Conservation (phyloP, 2,329 filamentous ascomycete species). For the Tolypocladium endophyticum region DNA sequence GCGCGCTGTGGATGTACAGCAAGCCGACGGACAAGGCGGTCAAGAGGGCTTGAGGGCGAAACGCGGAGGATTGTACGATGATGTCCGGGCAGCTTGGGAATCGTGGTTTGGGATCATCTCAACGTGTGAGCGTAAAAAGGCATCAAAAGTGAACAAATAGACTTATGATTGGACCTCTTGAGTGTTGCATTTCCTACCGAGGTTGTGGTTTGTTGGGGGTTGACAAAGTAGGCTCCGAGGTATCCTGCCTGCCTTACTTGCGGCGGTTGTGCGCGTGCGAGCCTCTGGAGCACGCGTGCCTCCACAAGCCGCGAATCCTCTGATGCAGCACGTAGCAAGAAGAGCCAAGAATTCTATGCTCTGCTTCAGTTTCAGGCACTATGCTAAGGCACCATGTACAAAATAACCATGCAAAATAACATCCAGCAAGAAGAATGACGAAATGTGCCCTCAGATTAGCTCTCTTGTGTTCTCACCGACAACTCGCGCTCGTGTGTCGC, state of each 20-base stretch:
- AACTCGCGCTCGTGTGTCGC: constrained; percentile 26
- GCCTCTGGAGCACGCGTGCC: too few species aligned
- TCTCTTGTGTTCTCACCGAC: constrained; percentile 44
- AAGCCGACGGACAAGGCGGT: constrained; percentile 28
- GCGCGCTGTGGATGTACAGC: constrained; percentile 75
- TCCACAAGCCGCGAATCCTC: too few species aligned
- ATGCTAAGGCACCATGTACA: too few species aligned
- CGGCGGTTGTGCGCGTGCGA: too few species aligned
- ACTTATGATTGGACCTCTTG: neutral
- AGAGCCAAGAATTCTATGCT: too few species aligned
- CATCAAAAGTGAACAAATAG: neutral
- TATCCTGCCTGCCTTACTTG: too few species aligned
- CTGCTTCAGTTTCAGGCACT: neutral
- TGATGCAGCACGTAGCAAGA: neutral
- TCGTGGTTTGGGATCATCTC: neutral
- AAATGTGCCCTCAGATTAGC: constrained; percentile 42
- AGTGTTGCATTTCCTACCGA: neutral
- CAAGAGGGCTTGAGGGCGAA: constrained; percentile 16
- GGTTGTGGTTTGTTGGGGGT: too few species aligned
- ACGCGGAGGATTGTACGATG: neutral
- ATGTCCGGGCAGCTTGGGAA: neutral
- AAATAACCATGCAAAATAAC: neutral
- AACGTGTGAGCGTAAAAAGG: neutral
- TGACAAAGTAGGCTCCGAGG: too few species aligned
- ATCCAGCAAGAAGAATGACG: constrained; percentile 3